phyloP scores from a whole-genome alignment of 163 green algal species.

The Trebouxiophyceae sp. region DNA sequence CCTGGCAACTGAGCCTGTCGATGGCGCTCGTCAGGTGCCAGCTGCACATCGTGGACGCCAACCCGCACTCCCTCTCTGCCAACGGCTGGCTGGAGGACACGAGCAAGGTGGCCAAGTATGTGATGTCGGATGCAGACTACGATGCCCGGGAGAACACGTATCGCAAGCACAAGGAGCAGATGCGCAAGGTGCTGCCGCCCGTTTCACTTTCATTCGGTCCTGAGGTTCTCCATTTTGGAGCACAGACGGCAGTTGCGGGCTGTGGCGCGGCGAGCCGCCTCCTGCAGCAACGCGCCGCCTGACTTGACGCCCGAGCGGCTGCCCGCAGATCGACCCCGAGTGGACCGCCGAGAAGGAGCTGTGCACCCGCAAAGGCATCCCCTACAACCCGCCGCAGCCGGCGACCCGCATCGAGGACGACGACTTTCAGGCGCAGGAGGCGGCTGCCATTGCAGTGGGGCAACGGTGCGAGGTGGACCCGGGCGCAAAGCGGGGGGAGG shows the following conservation, averaged over 20 bases:
- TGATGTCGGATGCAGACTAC: constrained; percentile 94
- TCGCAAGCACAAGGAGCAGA: constrained; percentile 65
- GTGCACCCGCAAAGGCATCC: constrained; percentile 46
- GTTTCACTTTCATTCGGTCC: too few species aligned
- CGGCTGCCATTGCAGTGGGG: constrained; percentile 49
- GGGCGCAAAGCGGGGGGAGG: constrained; percentile 72
- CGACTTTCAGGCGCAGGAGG: constrained; percentile 47
- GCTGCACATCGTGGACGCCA: constrained; percentile 85
- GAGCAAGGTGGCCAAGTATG: constrained; percentile 90
- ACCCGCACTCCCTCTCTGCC: constrained; percentile 75
- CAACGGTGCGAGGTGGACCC: constrained; percentile 76
- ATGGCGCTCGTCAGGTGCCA: too few species aligned
- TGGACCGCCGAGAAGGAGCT: constrained; percentile 91
- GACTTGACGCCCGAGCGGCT: too few species aligned
- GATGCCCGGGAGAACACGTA: constrained; percentile 82
- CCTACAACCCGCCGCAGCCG: constrained; percentile 17
- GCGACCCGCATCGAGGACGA: constrained; percentile 17
- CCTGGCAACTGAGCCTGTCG: too few species aligned
- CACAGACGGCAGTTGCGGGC: too few species aligned
- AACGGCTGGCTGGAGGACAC: constrained; percentile 95
- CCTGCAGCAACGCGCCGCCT: neutral
- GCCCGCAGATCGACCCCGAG: constrained; percentile 57
- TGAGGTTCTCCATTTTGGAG: too few species aligned
- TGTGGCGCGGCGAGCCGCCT: too few species aligned
- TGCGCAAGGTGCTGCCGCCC: constrained; percentile 54